phyloP scores from a whole-genome alignment of 116 monocot species.

The Phalaenopsis hybrid region DNA sequence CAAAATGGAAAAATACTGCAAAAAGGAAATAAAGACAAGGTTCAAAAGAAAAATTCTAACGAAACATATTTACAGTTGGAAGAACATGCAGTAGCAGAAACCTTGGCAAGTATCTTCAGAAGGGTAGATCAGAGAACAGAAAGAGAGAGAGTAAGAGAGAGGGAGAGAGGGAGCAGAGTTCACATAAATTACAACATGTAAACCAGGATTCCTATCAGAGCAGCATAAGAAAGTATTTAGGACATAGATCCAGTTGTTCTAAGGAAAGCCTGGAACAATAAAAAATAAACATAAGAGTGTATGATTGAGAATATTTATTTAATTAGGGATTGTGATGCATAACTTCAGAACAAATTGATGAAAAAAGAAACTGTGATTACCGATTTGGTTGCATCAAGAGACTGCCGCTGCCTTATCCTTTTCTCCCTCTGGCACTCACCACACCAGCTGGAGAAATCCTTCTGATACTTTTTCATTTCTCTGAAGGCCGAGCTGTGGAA shows the following conservation, averaged over 20 bases:
- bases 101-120: neutral
- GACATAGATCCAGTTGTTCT: neutral
- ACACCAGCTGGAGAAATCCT: conserved; percentile 92
- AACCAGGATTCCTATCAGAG: too few species aligned
- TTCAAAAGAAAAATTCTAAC: neutral
- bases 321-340: neutral
- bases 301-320: neutral
- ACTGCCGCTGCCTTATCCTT: conserved; percentile 72
- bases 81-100: neutral
- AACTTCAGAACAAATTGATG: neutral
- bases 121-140: too few species aligned
- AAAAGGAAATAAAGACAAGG: neutral
- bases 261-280: neutral
- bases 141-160: too few species aligned
- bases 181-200: neutral
- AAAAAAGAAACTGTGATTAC: conserved; percentile 17
- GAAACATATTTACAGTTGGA: neutral
- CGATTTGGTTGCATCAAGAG: conserved; percentile 70
- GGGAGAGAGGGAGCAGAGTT: neutral
- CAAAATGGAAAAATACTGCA: neutral
- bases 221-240: neutral
- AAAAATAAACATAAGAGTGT: neutral
- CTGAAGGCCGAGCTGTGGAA: conserved; percentile 69
- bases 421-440: conserved; percentile 84
- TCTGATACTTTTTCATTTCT: conserved; percentile 88